Evolutionary conservation across 2,329 filamentous ascomycete genomes (phyloP).

Genomic region (Setomelanomma holmii): DNA sequence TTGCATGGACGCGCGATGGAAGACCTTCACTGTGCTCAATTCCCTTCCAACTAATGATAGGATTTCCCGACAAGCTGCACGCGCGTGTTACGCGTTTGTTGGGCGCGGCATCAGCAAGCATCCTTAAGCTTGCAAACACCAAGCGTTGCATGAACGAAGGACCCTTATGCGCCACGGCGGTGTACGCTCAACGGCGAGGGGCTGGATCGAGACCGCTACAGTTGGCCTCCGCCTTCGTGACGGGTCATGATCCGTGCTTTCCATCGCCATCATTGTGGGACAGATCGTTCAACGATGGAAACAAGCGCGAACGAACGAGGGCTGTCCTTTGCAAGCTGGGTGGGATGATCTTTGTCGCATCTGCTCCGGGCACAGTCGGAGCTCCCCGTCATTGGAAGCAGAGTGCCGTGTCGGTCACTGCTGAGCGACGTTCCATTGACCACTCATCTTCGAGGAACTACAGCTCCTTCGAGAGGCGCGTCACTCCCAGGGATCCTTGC

Average conservation of each 20-base stretch:
- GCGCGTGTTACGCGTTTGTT: conserved; percentile 25
- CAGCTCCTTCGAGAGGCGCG: neutral
- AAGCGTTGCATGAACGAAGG: conserved; percentile 18
- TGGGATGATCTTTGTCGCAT: neutral
- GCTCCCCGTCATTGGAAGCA: conserved; percentile 14
- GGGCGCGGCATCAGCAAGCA: conserved; percentile 4
- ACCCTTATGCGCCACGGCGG: conserved; percentile 14
- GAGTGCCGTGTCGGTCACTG: conserved; percentile 1
- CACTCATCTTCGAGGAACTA: conserved; percentile 3
- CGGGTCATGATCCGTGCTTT: neutral
- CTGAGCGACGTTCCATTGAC: neutral
- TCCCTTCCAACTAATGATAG: neutral
- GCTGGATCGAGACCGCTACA: neutral
- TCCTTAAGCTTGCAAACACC: conserved; percentile 12
- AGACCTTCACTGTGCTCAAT: too few species aligned
- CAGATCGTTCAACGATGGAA: neutral
- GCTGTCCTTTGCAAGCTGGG: neutral
- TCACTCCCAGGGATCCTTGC: neutral
- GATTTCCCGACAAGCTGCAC: neutral
- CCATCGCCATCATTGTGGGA: neutral
- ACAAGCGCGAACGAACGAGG: neutral
- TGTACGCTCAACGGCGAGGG: conserved; percentile 7
- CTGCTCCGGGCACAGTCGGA: conserved; percentile 7
- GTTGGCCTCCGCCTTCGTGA: neutral
- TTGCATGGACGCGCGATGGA: neutral